A percentile compares a stretch with the other conserved stretches of the same genome.
These are phyloP conservation scores for Mallotus japonicus DNA, from an alignment of 441 rosid genomes.

Conservation along the genomic window DNA sequence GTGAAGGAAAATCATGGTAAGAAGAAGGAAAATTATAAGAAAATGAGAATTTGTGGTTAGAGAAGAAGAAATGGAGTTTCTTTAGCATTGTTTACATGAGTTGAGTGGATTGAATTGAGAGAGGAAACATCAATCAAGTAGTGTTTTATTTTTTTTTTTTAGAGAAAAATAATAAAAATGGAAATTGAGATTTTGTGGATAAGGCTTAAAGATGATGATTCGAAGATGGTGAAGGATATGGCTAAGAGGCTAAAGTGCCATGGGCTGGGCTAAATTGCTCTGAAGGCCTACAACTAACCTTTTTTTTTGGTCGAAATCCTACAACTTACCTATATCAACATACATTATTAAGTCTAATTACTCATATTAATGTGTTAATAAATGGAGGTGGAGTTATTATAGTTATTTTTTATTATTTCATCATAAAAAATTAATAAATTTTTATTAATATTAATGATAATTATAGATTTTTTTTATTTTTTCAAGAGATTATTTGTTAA, in stretches of 20 bases:
- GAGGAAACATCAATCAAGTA: neutral
- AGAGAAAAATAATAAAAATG: neutral
- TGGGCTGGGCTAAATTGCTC: neutral
- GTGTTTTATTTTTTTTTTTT: neutral
- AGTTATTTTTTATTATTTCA: too few species aligned
- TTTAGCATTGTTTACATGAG: constrained; percentile 47
- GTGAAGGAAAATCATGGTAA: constrained; percentile 40
- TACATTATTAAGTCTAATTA: too few species aligned
- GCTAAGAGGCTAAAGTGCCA: neutral
- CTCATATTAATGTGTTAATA: too few species aligned
- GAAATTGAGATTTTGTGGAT: constrained; percentile 18
- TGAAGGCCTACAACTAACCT: too few species aligned
- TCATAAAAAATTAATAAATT: too few species aligned
- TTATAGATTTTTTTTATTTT: too few species aligned
- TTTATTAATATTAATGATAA: too few species aligned
- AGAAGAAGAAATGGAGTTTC: constrained; percentile 42
- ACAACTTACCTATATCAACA: too few species aligned
- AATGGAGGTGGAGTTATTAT: too few species aligned
- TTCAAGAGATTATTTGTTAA: too few species aligned
- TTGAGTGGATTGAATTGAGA: neutral
- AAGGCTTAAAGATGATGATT: constrained; percentile 22
- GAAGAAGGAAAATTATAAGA: constrained; percentile 23
- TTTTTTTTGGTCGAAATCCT: too few species aligned
- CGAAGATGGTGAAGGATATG: constrained; percentile 5
- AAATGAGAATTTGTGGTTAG: constrained; percentile 26